These are phyloP conservation scores for Toxoplasma gondii DNA, from an alignment of 169 alveolate genomes.

Conservation along the genomic window DNA sequence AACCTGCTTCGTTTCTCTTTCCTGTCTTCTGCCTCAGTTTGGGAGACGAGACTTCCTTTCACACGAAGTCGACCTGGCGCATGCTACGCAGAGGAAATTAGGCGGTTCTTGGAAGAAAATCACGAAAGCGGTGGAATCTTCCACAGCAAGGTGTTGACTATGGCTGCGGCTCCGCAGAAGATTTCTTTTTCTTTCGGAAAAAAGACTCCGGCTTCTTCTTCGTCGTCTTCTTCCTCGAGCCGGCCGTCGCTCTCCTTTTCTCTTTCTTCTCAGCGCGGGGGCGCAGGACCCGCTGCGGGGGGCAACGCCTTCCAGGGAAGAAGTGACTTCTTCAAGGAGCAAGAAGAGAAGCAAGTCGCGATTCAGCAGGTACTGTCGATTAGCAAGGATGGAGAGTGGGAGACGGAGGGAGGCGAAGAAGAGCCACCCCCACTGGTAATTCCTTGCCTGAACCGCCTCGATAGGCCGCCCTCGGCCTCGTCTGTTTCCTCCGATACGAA, in stretches of 20 bases:
- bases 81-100: too few relatives aligned
- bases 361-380: constrained; percentile 26
- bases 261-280: background rate
- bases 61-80: too few relatives aligned
- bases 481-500: background rate
- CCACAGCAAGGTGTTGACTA: too few relatives aligned
- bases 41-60: too few relatives aligned
- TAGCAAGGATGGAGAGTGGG: constrained; percentile 15
- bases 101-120: too few relatives aligned
- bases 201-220: background rate
- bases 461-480: background rate
- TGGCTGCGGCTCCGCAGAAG: background rate
- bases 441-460: constrained; percentile 21
- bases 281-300: background rate
- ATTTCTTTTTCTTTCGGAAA: constrained; percentile 33
- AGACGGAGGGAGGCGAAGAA: background rate
- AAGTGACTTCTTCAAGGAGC: background rate
- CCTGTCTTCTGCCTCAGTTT: too few relatives aligned
- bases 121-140: too few relatives aligned
- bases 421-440: constrained; percentile 11
- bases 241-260: background rate
- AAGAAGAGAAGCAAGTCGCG: background rate
- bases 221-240: background rate
- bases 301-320: background rate
- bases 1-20: too few relatives aligned